A percentile compares a stretch with the other conserved stretches of the same genome.
phyloP scores from a whole-genome alignment of 2,329 filamentous ascomycete genomes.

The Diaporthe capsici region DNA sequence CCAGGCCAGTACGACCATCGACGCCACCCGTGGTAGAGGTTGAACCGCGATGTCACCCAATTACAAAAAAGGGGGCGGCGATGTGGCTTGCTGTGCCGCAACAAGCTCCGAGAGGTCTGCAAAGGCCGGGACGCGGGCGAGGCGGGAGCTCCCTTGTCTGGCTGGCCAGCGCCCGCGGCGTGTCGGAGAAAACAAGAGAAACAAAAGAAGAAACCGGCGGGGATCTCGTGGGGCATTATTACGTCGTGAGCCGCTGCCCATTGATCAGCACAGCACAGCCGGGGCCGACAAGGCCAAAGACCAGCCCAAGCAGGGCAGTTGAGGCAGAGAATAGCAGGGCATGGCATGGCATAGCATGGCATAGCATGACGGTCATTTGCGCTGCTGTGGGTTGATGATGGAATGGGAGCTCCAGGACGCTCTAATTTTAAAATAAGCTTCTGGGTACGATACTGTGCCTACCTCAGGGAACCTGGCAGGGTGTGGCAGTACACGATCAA shows the following conservation, averaged over 20 bases:
- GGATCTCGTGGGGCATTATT: conserved; percentile 31
- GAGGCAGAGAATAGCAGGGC: neutral
- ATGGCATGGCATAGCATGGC: neutral
- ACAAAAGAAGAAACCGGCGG: conserved; percentile 8
- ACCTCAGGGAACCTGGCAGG: conserved; percentile 4
- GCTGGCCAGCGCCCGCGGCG: conserved; percentile 19
- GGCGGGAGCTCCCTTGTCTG: conserved; percentile 33
- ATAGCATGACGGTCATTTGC: conserved; percentile 31
- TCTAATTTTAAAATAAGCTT: conserved; percentile 34
- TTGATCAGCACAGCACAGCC: conserved; percentile 15
- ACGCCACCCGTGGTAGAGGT: conserved; percentile 27
- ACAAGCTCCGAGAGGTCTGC: neutral
- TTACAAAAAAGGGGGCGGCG: conserved; percentile 26
- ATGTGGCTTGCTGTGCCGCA: conserved; percentile 36
- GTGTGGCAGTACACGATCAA: neutral
- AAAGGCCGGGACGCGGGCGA: conserved; percentile 7
- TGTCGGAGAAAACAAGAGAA: conserved; percentile 29
- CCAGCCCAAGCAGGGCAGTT: neutral
- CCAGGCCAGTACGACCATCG: neutral
- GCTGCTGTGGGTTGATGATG: conserved; percentile 31
- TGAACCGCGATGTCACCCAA: conserved; percentile 33
- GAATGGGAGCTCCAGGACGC: conserved; percentile 29
- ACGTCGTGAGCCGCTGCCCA: conserved; percentile 20
- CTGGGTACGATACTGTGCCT: conserved; percentile 29
- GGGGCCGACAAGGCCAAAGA: neutral